Evolutionary conservation across 306 rosid species (phyloP), one percentile per base, ranked within the genome.

Genomic region (Corylus avellana): DNA sequence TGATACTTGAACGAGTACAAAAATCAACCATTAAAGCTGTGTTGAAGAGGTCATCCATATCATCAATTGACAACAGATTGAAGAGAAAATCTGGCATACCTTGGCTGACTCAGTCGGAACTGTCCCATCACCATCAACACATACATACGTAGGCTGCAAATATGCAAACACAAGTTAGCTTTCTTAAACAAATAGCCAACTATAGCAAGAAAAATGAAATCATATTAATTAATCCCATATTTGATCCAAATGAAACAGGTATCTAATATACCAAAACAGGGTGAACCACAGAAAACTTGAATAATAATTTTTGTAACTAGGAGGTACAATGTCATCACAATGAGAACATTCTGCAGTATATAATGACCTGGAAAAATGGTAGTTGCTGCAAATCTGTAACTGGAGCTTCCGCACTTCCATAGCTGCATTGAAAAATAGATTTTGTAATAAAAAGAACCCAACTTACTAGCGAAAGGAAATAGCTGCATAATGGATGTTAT

Each of bases 91-190:
- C 72, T 67, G 74, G 54, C 86, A 71, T 80, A 95, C 99, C 99
- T 88, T 93, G 4, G 99, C 93, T 5, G 99, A 95, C 74, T 93
- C 99, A 20, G 81, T 80, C 18, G 99, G 99, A 49, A 93, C 98
- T 54, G 98, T 95, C 71, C 99, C 99, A 79, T 95, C 99, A 42
- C 99, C 99, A 61, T 95, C 93, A 44, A 95, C 99, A 18, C 84
- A 88, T 50, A 93, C 67, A 50, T 77, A 91, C 50, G 61, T 86
- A 76, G 96, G 92, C 99, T 95, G 99, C 56, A 78, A 68, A 64
- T 79, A 77, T 4, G 56, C 67, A 76, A 80, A 77, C 51, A 79
- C 29, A 27, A 14, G 59, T 81, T 32, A 77, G 87, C 67, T 73
- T 48, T 58, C 39, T 56, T 70, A 42, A 53, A 63, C 37, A 42